A percentile compares a stretch with the other conserved stretches of the same genome.
phyloP scores from a whole-genome alignment of 345 rosid species.

The Salix caprea region DNA sequence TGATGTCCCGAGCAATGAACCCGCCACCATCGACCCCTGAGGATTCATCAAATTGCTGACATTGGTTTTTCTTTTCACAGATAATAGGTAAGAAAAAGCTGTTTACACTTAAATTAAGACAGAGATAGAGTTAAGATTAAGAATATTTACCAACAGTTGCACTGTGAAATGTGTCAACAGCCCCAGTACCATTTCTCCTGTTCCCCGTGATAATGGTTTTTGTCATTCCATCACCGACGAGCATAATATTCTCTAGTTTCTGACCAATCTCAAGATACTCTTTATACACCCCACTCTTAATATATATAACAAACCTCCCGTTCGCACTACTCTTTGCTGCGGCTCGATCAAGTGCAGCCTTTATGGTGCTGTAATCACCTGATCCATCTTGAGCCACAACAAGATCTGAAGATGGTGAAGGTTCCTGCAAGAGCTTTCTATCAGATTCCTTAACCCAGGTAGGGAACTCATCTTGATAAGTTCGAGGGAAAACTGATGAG shows the following conservation, averaged over 20 bases:
- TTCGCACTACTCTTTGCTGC: conserved; percentile 50
- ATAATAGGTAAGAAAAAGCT: too few species aligned
- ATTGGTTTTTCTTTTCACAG: too few species aligned
- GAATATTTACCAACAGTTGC: conserved; percentile 81
- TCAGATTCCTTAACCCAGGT: conserved; percentile 59
- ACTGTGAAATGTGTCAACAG: conserved; percentile 68
- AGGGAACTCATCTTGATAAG: conserved; percentile 52
- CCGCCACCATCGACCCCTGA: conserved; percentile 57
- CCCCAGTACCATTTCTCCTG: conserved; percentile 49
- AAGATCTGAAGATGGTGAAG: conserved; percentile 37
- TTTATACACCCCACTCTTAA: conserved; percentile 60
- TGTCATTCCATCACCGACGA: conserved; percentile 69
- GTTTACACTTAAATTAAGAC: too few species aligned
- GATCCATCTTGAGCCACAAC: conserved; percentile 75
- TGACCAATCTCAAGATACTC: conserved; percentile 58
- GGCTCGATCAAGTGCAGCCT: conserved; percentile 51
- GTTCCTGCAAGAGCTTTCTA: conserved; percentile 49
- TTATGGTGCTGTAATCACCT: conserved; percentile 51
- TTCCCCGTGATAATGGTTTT: conserved; percentile 64
- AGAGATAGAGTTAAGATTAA: neutral
- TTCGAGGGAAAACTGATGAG: conserved; percentile 22
- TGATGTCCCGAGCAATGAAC: conserved; percentile 51
- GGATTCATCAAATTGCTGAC: neutral
- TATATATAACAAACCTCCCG: conserved; percentile 57
- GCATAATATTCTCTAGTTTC: conserved; percentile 56